phyloP scores from a whole-genome alignment of 164 flowering plant species.

The Vitis cinerea region DNA sequence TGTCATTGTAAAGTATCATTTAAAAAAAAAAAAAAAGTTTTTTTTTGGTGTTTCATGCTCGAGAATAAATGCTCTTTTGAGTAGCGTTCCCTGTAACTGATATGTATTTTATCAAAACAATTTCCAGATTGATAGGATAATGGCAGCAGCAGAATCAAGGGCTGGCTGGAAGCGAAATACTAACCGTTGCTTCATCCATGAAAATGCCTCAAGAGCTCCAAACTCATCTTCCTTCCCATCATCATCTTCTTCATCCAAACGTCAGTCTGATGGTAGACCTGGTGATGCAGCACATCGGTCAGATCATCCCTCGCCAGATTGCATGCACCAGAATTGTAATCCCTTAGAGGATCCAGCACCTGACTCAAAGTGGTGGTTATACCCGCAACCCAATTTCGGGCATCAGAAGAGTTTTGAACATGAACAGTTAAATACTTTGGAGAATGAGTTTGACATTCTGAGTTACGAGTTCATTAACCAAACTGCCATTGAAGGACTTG shows the following conservation, averaged over 20 bases:
- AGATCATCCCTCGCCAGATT: constrained; percentile 21
- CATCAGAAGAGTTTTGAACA: constrained; percentile 27
- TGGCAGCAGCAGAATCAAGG: constrained; percentile 79
- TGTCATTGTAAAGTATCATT: no score
- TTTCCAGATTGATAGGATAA: constrained; percentile 14
- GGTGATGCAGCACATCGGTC: constrained; percentile 21
- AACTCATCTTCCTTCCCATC: constrained; percentile 32
- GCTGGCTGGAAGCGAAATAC: constrained; percentile 64
- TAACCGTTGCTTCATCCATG: constrained; percentile 53
- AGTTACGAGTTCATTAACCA: constrained; percentile 15
- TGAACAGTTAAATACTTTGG: constrained; percentile 35
- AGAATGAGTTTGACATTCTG: constrained; percentile 29
- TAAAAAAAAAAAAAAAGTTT: no score
- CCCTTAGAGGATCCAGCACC: constrained; percentile 24
- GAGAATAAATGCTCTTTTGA: no score
- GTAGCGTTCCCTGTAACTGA: no score
- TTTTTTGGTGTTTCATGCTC: no score
- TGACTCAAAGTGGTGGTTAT: constrained; percentile 53
- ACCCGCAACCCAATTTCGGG: constrained; percentile 35
- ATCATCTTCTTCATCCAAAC: constrained; percentile 31
- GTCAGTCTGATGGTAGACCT: constrained; percentile 17
- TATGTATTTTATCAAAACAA: no score
- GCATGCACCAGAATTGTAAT: constrained; percentile 30
- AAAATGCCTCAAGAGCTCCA: constrained; percentile 26
- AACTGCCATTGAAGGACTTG: constrained; percentile 16